A percentile compares a stretch with the other conserved stretches of the same genome.
These are phyloP conservation scores for Strobilomyces confusus DNA, from an alignment of 768 basidiomycete genomes.

Conservation along the genomic window DNA sequence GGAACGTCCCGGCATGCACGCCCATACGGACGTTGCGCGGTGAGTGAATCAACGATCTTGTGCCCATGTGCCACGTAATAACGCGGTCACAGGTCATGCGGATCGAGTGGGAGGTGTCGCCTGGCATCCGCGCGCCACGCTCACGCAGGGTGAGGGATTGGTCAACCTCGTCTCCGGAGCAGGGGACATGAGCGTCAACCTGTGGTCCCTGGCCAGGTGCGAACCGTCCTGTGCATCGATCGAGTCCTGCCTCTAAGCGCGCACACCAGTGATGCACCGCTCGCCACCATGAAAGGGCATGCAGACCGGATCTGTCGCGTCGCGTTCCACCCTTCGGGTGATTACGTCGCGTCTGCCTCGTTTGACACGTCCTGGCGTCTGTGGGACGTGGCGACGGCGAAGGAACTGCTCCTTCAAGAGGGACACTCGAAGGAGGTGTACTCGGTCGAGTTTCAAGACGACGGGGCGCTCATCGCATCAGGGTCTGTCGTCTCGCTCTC, in stretches of 20 bases:
- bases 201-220: conserved; percentile 88
- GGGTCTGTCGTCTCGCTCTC: conserved; percentile 54
- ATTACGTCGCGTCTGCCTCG: conserved; percentile 90
- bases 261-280: conserved; percentile 65
- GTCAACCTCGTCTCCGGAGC: conserved; percentile 91
- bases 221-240: conserved; percentile 11
- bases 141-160: conserved; percentile 54
- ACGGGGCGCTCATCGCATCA: conserved; percentile 89
- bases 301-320: conserved; percentile 88
- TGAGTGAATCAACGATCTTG: conserved; percentile 26
- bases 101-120: conserved; percentile 95
- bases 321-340: conserved; percentile 93
- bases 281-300: conserved; percentile 88
- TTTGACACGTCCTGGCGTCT: conserved; percentile 97
- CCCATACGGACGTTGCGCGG: conserved; percentile 73
- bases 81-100: conserved; percentile 57
- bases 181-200: conserved; percentile 77
- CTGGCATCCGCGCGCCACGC: conserved; percentile 94
- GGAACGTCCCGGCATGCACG: conserved; percentile 92
- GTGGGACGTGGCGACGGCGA: conserved; percentile 85
- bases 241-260: conserved; percentile 3
- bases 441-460: conserved; percentile 91
- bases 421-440: conserved; percentile 98
- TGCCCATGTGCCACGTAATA: neutral
- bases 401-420: conserved; percentile 87